These are phyloP conservation scores for Parathielavia hyrcaniae DNA, from an alignment of 495 filamentous ascomycete species.

Conservation along the genomic window DNA sequence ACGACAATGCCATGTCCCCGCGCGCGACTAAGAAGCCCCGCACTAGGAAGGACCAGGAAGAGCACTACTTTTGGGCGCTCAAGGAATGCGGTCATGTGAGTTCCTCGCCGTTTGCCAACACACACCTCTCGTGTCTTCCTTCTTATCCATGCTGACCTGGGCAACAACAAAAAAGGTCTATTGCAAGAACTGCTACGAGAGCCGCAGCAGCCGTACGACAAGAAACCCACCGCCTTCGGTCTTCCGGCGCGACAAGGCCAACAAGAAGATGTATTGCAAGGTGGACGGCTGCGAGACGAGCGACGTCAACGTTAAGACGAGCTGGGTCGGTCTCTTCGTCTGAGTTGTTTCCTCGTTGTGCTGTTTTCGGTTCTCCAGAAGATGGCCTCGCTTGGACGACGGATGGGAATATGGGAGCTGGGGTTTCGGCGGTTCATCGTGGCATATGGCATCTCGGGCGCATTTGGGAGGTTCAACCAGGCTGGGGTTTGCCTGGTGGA, in stretches of 20 bases:
- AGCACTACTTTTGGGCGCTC: conserved; percentile 48
- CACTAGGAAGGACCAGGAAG: conserved; percentile 39
- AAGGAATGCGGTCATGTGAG: conserved; percentile 47
- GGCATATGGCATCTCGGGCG: too few species aligned
- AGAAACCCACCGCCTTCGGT: conserved; percentile 25
- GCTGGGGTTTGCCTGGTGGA: too few species aligned
- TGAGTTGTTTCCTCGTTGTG: conserved; percentile 17
- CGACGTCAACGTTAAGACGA: conserved; percentile 33
- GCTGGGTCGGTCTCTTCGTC: conserved; percentile 46
- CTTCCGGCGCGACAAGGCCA: conserved; percentile 20
- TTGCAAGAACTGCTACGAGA: conserved; percentile 42
- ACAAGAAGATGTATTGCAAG: conserved; percentile 34
- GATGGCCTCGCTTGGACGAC: neutral
- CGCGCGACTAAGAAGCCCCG: conserved; percentile 34
- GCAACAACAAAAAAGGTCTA: conserved; percentile 37
- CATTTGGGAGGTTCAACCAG: too few species aligned
- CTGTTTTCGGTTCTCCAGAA: neutral
- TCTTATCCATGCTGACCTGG: neutral
- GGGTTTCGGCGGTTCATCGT: too few species aligned
- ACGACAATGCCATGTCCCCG: conserved; percentile 16
- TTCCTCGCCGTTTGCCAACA: neutral
- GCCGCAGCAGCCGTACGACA: conserved; percentile 18
- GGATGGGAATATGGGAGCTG: too few species aligned
- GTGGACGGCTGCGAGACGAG: conserved; percentile 38
- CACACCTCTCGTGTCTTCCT: conserved; percentile 3